phyloP scores from a whole-genome alignment of 2,329 filamentous ascomycete species.

The Dactylellina drechsleri region DNA sequence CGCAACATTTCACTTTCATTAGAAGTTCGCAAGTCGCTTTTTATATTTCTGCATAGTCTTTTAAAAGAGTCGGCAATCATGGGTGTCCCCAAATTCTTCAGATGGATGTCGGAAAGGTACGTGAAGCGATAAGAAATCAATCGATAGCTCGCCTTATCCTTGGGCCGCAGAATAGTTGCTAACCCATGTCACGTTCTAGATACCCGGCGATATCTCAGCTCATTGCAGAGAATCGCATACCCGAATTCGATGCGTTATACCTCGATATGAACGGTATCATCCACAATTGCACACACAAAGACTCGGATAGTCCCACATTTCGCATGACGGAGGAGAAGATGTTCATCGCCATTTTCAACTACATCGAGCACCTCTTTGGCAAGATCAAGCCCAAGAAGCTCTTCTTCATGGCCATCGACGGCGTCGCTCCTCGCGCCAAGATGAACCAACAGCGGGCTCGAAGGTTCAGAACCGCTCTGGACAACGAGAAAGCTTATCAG shows the following conservation, averaged over 20 bases:
- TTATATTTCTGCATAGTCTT: constrained; percentile 30
- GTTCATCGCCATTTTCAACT: constrained; percentile 99
- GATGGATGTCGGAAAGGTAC: constrained; percentile 94
- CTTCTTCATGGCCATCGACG: constrained; percentile 99
- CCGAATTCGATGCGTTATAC: constrained; percentile 98
- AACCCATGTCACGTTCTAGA: constrained; percentile 23
- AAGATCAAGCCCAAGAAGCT: constrained; percentile 99
- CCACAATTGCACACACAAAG: constrained; percentile 98
- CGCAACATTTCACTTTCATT: constrained; percentile 15
- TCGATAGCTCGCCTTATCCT: constrained; percentile 1
- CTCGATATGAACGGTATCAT: constrained; percentile 99
- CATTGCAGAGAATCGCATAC: constrained; percentile 98
- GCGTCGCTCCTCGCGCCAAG: constrained; percentile 95
- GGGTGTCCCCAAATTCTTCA: constrained; percentile 91
- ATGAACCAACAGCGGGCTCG: constrained; percentile 99
- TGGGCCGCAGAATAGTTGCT: neutral
- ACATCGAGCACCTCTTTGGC: constrained; percentile 97
- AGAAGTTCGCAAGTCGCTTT: constrained; percentile 29
- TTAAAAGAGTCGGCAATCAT: constrained; percentile 62
- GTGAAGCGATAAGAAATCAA: neutral
- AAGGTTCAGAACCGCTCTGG: constrained; percentile 91
- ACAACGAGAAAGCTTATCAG: constrained; percentile 87
- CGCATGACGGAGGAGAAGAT: constrained; percentile 97
- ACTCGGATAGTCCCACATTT: constrained; percentile 89
- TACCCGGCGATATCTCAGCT: constrained; percentile 98